phyloP scores from a whole-genome alignment of 2,329 filamentous ascomycete species.

The Epichloe amarillans region DNA sequence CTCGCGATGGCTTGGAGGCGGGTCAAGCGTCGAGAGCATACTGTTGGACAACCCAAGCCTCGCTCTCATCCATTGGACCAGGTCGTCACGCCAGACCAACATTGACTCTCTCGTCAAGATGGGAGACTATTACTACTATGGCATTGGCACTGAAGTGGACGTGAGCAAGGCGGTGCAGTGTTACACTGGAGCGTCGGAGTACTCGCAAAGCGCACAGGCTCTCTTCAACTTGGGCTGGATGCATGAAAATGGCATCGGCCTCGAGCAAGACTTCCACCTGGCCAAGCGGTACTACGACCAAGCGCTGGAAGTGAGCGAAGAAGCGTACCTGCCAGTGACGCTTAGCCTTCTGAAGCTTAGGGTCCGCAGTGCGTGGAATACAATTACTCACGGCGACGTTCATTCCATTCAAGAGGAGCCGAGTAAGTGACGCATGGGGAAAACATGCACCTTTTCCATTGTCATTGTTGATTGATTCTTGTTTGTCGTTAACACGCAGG shows the following conservation, averaged over 20 bases:
- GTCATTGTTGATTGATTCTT: background rate
- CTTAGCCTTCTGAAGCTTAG: slow-evolving; percentile 77
- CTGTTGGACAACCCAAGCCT: slow-evolving; percentile 43
- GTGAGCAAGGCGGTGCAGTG: slow-evolving; percentile 82
- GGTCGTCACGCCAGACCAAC: slow-evolving; percentile 84
- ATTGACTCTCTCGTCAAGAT: slow-evolving; percentile 93
- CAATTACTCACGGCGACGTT: slow-evolving; percentile 74
- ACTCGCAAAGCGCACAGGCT: slow-evolving; percentile 83
- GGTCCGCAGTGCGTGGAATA: slow-evolving; percentile 85
- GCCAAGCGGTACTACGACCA: slow-evolving; percentile 94
- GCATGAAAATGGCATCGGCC: slow-evolving; percentile 91
- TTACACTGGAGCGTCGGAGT: slow-evolving; percentile 85
- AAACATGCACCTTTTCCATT: background rate
- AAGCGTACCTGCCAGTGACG: slow-evolving; percentile 88
- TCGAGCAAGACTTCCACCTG: slow-evolving; percentile 91
- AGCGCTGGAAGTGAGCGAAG: slow-evolving; percentile 78
- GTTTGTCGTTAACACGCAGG: slow-evolving; percentile 14
- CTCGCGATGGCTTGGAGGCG: slow-evolving; percentile 32
- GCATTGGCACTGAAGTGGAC: slow-evolving; percentile 59
- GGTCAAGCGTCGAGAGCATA: slow-evolving; percentile 16
- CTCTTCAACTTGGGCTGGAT: slow-evolving; percentile 98
- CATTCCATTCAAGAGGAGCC: slow-evolving; percentile 88
- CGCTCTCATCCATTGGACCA: slow-evolving; percentile 86
- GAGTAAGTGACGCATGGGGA: slow-evolving; percentile 37
- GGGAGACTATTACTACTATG: slow-evolving; percentile 90